phyloP scores from a whole-genome alignment of 371 early-diverging fungal genomes.

The Phascolomyces articulosus region DNA sequence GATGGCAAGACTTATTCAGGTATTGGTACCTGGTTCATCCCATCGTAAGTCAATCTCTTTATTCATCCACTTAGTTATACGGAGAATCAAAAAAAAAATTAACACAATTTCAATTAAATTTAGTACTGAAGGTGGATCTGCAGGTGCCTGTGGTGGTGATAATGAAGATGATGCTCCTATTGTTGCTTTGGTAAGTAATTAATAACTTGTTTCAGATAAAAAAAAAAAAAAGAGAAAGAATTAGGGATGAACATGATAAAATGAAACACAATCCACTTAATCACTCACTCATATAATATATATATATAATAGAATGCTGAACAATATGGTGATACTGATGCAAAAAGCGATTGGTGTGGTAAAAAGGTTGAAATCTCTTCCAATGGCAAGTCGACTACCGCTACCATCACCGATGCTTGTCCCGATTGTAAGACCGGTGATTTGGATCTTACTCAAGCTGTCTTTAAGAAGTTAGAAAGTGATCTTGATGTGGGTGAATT shows the following conservation, averaged over 20 bases:
- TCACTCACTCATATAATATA: neutral
- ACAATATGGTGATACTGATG: conserved; percentile 37
- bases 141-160: conserved; percentile 26
- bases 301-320: conserved; percentile 24
- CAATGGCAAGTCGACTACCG: conserved; percentile 23
- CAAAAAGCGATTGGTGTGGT: conserved; percentile 44
- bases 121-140: conserved; percentile 26
- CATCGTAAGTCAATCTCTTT: conserved; percentile 19
- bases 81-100: too few relatives aligned
- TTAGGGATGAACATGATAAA: neutral
- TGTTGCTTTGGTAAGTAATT: conserved; percentile 32
- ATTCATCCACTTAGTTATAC: too few relatives aligned
- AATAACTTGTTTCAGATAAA: neutral
- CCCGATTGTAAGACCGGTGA: conserved; percentile 40
- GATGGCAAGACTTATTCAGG: conserved; percentile 20
- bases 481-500: conserved; percentile 24
- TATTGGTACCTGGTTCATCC: conserved; percentile 30
- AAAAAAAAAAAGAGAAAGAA: neutral
- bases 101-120: too few relatives aligned
- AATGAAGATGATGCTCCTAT: conserved; percentile 25
- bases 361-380: conserved; percentile 38
- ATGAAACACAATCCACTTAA: neutral
- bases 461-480: conserved; percentile 22
- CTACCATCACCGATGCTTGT: conserved; percentile 47
- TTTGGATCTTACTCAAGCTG: conserved; percentile 25